These are phyloP conservation scores for Candida ficus DNA, from an alignment of 805 yeast species.

Conservation along the genomic window DNA sequence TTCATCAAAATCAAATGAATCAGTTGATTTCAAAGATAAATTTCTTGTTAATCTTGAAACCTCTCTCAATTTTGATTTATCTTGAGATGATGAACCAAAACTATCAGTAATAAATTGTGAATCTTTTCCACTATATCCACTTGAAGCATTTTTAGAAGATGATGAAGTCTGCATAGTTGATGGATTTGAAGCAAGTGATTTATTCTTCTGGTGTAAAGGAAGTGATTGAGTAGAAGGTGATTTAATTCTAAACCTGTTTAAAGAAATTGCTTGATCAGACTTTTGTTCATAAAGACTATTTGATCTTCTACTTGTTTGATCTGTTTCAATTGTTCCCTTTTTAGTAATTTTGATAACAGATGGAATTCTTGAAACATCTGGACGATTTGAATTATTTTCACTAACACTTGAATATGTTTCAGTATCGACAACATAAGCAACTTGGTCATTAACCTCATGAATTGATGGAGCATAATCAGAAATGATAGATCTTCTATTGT, in stretches of 20 bases:
- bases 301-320: neutral
- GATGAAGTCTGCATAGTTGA: constrained; percentile 3
- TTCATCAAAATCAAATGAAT: constrained; percentile 20
- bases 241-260: constrained; percentile 5
- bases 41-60: neutral
- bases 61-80: neutral
- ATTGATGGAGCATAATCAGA: constrained; percentile 25
- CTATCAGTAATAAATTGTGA: neutral
- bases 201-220: constrained; percentile 5
- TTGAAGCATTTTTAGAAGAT: neutral
- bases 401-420: neutral
- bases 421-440: constrained; percentile 15
- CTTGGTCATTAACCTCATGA: constrained; percentile 20
- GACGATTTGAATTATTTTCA: neutral
- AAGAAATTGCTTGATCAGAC: constrained; percentile 2
- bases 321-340: constrained; percentile 1
- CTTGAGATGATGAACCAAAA: neutral
- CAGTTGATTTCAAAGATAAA: constrained; percentile 8
- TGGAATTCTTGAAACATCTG: constrained; percentile 8
- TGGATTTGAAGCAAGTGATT: constrained; percentile 3
- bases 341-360: constrained; percentile 16
- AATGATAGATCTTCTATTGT: constrained; percentile 19
- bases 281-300: constrained; percentile 1
- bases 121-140: constrained; percentile 2
- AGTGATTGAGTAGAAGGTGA: constrained; percentile 5